These are phyloP conservation scores for Lentinula edodes DNA, from an alignment of 768 basidiomycete genomes.

Conservation along the genomic window DNA sequence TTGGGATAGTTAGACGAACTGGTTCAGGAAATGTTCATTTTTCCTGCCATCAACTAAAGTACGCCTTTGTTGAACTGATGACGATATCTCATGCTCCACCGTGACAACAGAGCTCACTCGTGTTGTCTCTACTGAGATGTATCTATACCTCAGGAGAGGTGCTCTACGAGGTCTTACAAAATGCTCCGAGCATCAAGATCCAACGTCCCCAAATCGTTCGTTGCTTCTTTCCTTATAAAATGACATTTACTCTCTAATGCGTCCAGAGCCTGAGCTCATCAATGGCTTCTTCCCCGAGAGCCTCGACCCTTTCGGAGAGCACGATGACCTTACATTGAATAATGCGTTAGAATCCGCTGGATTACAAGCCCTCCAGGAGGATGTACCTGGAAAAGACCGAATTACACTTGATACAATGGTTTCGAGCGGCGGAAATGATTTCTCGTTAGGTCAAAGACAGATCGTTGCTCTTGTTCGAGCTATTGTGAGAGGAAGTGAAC, in stretches of 20 bases:
- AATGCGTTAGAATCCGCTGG: conserved; percentile 49
- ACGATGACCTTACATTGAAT: conserved; percentile 60
- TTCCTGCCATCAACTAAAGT: too few species aligned
- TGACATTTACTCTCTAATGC: background rate
- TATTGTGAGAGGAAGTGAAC: conserved; percentile 40
- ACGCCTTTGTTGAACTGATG: too few species aligned
- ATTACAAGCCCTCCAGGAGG: conserved; percentile 33
- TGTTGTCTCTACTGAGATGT: conserved; percentile 43
- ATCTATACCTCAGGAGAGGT: conserved; percentile 43
- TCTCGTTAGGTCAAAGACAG: conserved; percentile 66
- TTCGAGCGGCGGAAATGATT: conserved; percentile 55
- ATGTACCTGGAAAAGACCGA: conserved; percentile 17
- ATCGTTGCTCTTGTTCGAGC: conserved; percentile 58
- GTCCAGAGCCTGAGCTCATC: conserved; percentile 30
- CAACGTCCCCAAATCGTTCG: conserved; percentile 30
- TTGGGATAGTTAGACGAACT: too few species aligned
- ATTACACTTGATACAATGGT: conserved; percentile 54
- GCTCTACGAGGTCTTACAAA: conserved; percentile 34
- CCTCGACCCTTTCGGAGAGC: conserved; percentile 70
- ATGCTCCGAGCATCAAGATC: conserved; percentile 39
- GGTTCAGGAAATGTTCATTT: too few species aligned
- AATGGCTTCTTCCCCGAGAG: conserved; percentile 62
- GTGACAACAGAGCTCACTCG: conserved; percentile 30
- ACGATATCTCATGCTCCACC: too few species aligned
- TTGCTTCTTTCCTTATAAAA: background rate